A percentile compares a stretch with the other conserved stretches of the same genome.
phyloP scores from a whole-genome alignment of 768 basidiomycete species.

The Lyophyllum semitale region DNA sequence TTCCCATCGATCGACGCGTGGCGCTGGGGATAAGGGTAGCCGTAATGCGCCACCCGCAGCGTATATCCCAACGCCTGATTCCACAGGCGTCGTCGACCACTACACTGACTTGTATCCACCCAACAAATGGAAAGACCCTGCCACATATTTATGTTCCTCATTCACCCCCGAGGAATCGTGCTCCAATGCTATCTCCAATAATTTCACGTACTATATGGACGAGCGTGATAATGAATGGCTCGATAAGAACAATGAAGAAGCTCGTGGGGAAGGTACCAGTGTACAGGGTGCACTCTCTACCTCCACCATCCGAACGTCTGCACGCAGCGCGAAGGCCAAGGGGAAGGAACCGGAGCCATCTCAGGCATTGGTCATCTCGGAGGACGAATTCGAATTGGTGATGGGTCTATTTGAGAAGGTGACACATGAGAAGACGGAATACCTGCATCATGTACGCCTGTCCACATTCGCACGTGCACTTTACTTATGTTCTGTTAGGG shows the following conservation, averaged over 20 bases:
- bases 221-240: conserved; percentile 96
- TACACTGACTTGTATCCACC: conserved; percentile 77
- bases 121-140: conserved; percentile 75
- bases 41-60: conserved; percentile 47
- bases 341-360: conserved; percentile 78
- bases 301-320: conserved; percentile 50
- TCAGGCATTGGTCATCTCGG: conserved; percentile 65
- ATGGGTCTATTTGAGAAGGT: conserved; percentile 94
- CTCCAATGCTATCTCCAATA: conserved; percentile 60
- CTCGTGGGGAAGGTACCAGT: conserved; percentile 86
- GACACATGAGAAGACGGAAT: conserved; percentile 87
- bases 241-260: conserved; percentile 84
- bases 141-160: conserved; percentile 77
- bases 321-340: conserved; percentile 75
- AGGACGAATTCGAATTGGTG: conserved; percentile 92
- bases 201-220: conserved; percentile 92
- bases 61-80: conserved; percentile 92
- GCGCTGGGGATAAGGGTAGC: conserved; percentile 14
- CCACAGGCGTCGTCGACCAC: conserved; percentile 74
- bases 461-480: conserved; percentile 1
- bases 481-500: conserved; percentile 36
- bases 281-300: conserved; percentile 65
- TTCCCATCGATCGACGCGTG: conserved; percentile 26
- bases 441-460: conserved; percentile 79
- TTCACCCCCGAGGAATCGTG: conserved; percentile 81